Base-by-base conservation (phyloP, 495 filamentous ascomycete species). In the Aspergillus avenaceus region DNA sequence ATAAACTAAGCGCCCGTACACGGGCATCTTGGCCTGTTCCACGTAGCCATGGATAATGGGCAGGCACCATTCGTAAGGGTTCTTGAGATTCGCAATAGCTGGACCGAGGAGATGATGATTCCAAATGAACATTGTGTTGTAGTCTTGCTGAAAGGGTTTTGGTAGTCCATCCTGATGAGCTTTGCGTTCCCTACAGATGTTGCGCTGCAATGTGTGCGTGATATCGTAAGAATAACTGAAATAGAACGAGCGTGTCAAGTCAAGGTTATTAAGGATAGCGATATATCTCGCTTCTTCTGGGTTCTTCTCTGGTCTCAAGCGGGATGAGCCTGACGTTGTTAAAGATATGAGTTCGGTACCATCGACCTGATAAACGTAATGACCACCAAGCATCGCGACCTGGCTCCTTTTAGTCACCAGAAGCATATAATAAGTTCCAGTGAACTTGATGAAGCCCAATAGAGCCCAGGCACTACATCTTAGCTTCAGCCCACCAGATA, bases 181-280 rank as follows among this genome's bases (percentile, higher is more conserved):
- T 28, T 81, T 75, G 41, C 93, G 78, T 68, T 96, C 90, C 32
- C 84, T 80, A 45, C 84, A 85, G 55, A 97, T 91, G 64, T 97
- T 98, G 59, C 92, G 81, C 63, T 98, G 93, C 47, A 98, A 76
- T 0, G 90, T 95, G 42, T 84, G 83, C 19, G 93, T 98, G 61
- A 97, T 88, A 60, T 97, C 88, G 67, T 98, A 98, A 3, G 91
- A 93, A 65, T 97, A 96, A 66, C 95, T 97, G 71, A 97, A 98
- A 71, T 98, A 98, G 64, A 98, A 97, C 0, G 87, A 95, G 26
- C 86, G 77, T 2, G 84, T 87, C 37, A 98, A 70, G 63, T 98
- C 93, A 8, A 98, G 77, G 58, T 95, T 95, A 64, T 86, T 88
- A 13, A 98, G 73, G 47, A 96, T 97, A 24, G 82, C 79, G 36